These are phyloP conservation scores for Kodamaea alishanica DNA, from an alignment of 1,139 yeast genomes.

Conservation along the genomic window DNA sequence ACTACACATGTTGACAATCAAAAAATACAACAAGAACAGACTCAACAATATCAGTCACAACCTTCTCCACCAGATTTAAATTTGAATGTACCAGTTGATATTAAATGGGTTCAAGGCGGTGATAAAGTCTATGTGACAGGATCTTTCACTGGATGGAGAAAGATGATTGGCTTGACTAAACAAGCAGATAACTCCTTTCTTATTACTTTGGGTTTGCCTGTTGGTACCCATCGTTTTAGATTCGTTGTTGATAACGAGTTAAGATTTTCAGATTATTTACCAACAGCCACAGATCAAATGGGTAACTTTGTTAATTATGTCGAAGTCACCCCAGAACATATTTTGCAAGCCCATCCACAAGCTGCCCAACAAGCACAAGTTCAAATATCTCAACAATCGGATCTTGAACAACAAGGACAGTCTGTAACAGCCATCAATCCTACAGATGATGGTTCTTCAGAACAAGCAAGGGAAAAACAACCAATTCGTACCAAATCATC, in stretches of 20 bases:
- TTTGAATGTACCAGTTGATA: constrained; percentile 65
- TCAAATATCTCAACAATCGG: constrained; percentile 4
- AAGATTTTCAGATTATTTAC: constrained; percentile 44
- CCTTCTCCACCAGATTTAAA: constrained; percentile 25
- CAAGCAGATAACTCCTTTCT: constrained; percentile 40
- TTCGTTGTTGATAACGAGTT: constrained; percentile 48
- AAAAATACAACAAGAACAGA: constrained; percentile 10
- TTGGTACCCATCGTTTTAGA: constrained; percentile 47
- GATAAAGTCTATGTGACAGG: constrained; percentile 65
- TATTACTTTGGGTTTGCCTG: constrained; percentile 44
- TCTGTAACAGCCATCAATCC: constrained; percentile 7
- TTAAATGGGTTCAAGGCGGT: constrained; percentile 95
- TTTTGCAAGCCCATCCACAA: constrained; percentile 10
- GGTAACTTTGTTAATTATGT: constrained; percentile 49
- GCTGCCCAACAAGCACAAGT: background rate
- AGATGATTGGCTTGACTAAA: constrained; percentile 50
- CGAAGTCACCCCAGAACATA: constrained; percentile 32
- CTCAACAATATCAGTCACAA: constrained; percentile 8
- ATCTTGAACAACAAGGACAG: background rate
- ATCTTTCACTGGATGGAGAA: constrained; percentile 49
- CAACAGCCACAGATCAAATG: constrained; percentile 51
- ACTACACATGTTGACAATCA: background rate
- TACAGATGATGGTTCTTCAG: constrained; percentile 6
- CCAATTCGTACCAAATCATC: constrained; percentile 10
- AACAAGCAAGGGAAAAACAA: constrained; percentile 18